A percentile compares a stretch with the other conserved stretches of the same genome.
These are phyloP conservation scores for Drechslera avenae DNA, from an alignment of 2,329 filamentous ascomycete genomes.

Conservation along the genomic window DNA sequence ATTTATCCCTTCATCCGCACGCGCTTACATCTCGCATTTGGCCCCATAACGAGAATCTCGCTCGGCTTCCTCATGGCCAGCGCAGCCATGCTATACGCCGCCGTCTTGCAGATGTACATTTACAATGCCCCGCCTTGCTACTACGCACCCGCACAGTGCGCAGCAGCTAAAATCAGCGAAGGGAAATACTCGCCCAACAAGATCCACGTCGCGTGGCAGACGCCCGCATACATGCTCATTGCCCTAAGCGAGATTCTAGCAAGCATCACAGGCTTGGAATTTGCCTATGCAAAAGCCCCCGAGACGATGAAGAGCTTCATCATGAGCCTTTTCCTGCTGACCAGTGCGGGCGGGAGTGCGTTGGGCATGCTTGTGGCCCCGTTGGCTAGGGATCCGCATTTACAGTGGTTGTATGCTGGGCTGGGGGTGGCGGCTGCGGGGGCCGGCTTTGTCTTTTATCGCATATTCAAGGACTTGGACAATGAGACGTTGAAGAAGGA, in stretches of 20 bases:
- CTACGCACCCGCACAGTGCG: conserved; percentile 49
- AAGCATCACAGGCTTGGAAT: conserved; percentile 54
- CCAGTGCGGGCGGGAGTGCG: conserved; percentile 63
- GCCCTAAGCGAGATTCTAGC: conserved; percentile 55
- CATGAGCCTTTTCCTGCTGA: conserved; percentile 64
- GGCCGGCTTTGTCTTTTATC: conserved; percentile 60
- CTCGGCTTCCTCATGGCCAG: conserved; percentile 60
- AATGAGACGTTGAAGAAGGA: conserved; percentile 1
- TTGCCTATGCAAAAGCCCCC: conserved; percentile 55
- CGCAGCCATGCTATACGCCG: conserved; percentile 61
- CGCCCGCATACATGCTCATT: conserved; percentile 54
- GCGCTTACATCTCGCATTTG: conserved; percentile 48
- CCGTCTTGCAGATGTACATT: conserved; percentile 62
- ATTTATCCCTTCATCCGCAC: conserved; percentile 54
- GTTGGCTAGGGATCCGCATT: conserved; percentile 65
- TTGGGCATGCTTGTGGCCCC: conserved; percentile 67
- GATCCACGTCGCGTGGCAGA: conserved; percentile 54
- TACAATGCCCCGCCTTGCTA: conserved; percentile 61
- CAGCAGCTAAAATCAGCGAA: conserved; percentile 38
- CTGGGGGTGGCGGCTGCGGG: conserved; percentile 57
- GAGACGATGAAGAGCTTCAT: conserved; percentile 56
- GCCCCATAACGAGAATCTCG: conserved; percentile 59
- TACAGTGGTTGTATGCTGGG: conserved; percentile 69
- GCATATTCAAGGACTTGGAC: conserved; percentile 47
- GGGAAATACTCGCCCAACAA: conserved; percentile 47